phyloP scores from a whole-genome alignment of 148 eudicot species.

The Rhododendron henanense region DNA sequence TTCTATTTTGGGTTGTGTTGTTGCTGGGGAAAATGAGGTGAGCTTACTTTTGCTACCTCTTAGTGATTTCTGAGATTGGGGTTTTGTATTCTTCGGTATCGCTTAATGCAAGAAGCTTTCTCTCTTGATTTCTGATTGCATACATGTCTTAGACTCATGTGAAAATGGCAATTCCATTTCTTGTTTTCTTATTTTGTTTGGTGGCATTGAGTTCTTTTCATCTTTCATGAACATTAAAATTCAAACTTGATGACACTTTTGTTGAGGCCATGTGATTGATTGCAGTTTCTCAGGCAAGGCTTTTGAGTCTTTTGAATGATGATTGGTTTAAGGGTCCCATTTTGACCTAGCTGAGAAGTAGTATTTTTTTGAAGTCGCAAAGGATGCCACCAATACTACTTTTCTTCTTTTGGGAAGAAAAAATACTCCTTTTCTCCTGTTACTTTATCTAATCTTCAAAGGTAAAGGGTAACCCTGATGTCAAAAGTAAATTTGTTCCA shows the following conservation, averaged over 20 bases:
- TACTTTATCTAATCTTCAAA: neutral
- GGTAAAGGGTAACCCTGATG: neutral
- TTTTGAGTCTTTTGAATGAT: neutral
- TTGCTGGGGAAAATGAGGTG: neutral
- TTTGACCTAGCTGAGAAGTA: neutral
- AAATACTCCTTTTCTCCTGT: neutral
- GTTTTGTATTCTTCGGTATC: neutral
- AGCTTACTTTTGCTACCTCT: constrained; percentile 24
- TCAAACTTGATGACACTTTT: neutral
- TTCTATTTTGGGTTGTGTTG: constrained; percentile 2
- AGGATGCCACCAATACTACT: neutral
- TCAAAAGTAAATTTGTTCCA: neutral
- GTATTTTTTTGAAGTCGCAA: neutral
- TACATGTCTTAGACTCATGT: too few species aligned
- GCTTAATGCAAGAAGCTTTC: neutral
- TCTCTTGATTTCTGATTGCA: too few species aligned
- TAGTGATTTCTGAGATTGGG: neutral
- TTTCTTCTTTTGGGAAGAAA: neutral
- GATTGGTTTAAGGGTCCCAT: neutral
- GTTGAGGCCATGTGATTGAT: neutral
- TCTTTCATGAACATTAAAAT: neutral
- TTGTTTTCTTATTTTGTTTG: neutral
- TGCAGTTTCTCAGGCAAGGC: neutral
- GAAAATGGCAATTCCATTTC: neutral
- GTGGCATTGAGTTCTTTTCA: neutral